phyloP scores from a whole-genome alignment of 768 basidiomycete species.

The Tylopilus sp. region DNA sequence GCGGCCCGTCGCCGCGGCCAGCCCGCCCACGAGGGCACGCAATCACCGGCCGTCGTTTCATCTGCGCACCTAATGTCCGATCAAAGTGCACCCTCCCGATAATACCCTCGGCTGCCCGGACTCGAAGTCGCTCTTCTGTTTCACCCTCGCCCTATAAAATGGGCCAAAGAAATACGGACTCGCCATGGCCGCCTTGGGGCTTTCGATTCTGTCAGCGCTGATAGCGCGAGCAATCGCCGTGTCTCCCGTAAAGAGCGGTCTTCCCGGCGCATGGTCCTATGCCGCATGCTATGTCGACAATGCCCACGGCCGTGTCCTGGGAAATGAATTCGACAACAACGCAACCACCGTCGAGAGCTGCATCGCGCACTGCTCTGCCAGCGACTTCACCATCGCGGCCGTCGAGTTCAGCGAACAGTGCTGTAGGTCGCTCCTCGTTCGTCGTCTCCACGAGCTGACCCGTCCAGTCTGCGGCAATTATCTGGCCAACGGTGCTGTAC shows the following conservation, averaged over 20 bases:
- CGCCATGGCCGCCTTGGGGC: neutral
- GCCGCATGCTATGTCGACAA: constrained; percentile 72
- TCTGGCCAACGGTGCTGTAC: constrained; percentile 57
- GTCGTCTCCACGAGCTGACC: constrained; percentile 4
- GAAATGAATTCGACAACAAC: constrained; percentile 37
- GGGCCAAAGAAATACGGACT: neutral
- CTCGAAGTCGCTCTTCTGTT: no score
- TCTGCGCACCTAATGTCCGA: no score
- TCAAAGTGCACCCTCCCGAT: no score
- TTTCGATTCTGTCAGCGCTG: neutral
- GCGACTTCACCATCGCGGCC: constrained; percentile 65
- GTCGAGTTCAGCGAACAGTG: constrained; percentile 58
- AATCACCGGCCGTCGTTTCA: no score
- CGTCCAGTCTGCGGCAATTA: constrained; percentile 64
- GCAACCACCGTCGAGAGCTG: constrained; percentile 61
- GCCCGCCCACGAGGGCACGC: no score
- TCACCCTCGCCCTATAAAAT: constrained; percentile 5
- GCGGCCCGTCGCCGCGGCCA: no score
- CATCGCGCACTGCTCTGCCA: constrained; percentile 50
- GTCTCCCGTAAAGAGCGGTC: constrained; percentile 45
- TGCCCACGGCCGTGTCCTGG: constrained; percentile 59
- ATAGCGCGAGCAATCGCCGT: neutral
- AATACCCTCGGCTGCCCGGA: no score
- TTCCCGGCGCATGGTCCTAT: constrained; percentile 58
- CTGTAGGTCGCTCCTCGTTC: constrained; percentile 36